Conservation (phyloP, 225 moss, liverwort and hornwort genomes). For the Rhytidiadelphus loreus region DNA sequence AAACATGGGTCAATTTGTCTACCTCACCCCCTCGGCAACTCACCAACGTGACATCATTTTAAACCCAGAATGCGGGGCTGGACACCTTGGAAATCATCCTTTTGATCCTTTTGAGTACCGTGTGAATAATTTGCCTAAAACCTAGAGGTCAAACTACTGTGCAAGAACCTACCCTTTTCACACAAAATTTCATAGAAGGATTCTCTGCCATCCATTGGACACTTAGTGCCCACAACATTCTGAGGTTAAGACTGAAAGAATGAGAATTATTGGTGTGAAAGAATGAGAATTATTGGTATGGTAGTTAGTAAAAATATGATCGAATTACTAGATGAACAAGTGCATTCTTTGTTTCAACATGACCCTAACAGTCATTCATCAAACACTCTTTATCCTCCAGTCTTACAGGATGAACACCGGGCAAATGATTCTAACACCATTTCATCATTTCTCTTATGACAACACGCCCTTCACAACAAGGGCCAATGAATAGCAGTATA, state of each 20-base stretch:
- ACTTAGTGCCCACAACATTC: too few relatives aligned
- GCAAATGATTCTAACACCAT: neutral
- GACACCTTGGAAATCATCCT: too few relatives aligned
- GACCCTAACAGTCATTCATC: too few relatives aligned
- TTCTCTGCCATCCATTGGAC: too few relatives aligned
- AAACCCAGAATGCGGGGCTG: neutral
- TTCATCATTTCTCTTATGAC: neutral
- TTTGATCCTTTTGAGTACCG: too few relatives aligned
- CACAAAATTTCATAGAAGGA: too few relatives aligned
- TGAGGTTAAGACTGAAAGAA: neutral
- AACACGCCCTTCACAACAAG: neutral
- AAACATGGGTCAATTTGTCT: neutral
- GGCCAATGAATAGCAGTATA: neutral
- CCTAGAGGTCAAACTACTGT: too few relatives aligned
- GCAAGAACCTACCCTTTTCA: too few relatives aligned
- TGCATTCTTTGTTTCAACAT: too few relatives aligned
- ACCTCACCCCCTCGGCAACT: neutral
- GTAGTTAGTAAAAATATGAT: neutral
- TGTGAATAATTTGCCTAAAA: too few relatives aligned
- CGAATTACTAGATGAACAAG: neutral
- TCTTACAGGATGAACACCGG: neutral
- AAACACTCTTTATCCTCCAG: neutral
- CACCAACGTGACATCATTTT: neutral
- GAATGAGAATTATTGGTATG: neutral
- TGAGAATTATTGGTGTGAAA: neutral